Evolutionary conservation across 345 rosid genomes (phyloP).

Genomic region (Angophora floribunda): DNA sequence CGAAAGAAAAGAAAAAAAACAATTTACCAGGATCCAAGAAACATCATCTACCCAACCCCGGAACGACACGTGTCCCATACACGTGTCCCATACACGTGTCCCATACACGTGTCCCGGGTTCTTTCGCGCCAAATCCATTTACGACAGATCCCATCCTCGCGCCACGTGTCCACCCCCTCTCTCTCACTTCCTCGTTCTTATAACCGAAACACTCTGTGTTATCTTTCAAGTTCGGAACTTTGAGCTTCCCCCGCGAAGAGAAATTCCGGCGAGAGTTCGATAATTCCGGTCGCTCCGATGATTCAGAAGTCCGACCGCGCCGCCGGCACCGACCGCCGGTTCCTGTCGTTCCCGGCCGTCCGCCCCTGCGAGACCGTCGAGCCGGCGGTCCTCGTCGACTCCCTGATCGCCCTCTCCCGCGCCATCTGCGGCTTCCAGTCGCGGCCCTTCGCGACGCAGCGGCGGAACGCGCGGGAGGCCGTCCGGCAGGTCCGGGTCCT

Average conservation of each 20-base stretch:
- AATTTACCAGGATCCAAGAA: constrained; percentile 17
- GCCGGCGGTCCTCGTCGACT: constrained; percentile 38
- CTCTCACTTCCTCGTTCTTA: not conserved
- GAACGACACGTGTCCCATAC: constrained; percentile 12
- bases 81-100: constrained; percentile 26
- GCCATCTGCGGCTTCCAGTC: constrained; percentile 29
- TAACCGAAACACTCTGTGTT: not conserved
- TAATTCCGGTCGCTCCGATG: constrained; percentile 5
- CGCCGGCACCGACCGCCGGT: constrained; percentile 31
- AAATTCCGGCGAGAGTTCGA: not conserved
- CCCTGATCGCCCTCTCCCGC: constrained; percentile 36
- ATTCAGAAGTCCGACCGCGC: constrained; percentile 10
- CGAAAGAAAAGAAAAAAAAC: not conserved
- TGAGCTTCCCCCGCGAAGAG: not conserved
- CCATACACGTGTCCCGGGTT: constrained; percentile 2
- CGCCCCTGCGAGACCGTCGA: constrained; percentile 55
- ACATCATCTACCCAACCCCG: not conserved
- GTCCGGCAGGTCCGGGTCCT: constrained; percentile 47
- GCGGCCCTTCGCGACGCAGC: constrained; percentile 39
- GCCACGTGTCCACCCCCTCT: constrained; percentile 23
- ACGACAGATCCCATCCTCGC: not conserved
- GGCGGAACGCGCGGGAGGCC: constrained; percentile 30
- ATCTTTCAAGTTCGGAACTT: not conserved
- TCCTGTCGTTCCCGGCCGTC: constrained; percentile 63
- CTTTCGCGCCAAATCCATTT: not conserved